Base-by-base conservation (phyloP, 2,329 filamentous ascomycete genomes). In the Talaromyces albobiverticillius region DNA sequence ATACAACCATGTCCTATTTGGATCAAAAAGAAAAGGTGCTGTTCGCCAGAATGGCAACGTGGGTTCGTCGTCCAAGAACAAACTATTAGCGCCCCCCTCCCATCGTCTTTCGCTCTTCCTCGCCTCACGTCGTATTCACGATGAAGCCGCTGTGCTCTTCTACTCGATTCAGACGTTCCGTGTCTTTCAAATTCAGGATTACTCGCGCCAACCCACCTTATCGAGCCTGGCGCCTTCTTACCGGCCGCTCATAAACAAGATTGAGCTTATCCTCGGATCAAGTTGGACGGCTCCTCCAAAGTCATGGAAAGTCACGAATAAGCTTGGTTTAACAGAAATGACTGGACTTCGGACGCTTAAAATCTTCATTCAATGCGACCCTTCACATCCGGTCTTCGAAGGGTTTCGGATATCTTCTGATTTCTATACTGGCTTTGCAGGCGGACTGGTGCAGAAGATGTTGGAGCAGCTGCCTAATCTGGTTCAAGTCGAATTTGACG, bases 331-430 rank as follows among this genome's bases (percentile, higher is more conserved):
- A 32, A 63, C 67, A 3, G 76, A 81, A 38, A 76, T 77, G 68
- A 69, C 59, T 13, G 73, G 72, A 38, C 66, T 81, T 7, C 71
- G 76, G 42, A 72, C 69, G 3, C 63, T 86, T 45, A 80, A 78
- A 57, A 71, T 86, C 7, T 84, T 84, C 57, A 74, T 85, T 8
- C 79, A 84, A 60, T 74, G 76, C 51, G 82, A 85, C 63, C 82
- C 75, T 4, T 75, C 76, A 6, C 71, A 78, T 56, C 75, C 76
- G 20, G 68, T 79, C 3, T 85, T 85, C 59, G 74, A 79, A 43
- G 81, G 80, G 1, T 84, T 82, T 61, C 70, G 82, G n/a, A 71
- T 79, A 14, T 79, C 77, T n/a, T 71, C 77, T 41, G 73, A 78
- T 38, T 83, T 79, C 56, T 86, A 84, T 61, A 83, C 81, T 2